These are phyloP conservation scores for Saksenaea vasiformis DNA, from an alignment of 371 early-diverging fungal species.

Conservation along the genomic window DNA sequence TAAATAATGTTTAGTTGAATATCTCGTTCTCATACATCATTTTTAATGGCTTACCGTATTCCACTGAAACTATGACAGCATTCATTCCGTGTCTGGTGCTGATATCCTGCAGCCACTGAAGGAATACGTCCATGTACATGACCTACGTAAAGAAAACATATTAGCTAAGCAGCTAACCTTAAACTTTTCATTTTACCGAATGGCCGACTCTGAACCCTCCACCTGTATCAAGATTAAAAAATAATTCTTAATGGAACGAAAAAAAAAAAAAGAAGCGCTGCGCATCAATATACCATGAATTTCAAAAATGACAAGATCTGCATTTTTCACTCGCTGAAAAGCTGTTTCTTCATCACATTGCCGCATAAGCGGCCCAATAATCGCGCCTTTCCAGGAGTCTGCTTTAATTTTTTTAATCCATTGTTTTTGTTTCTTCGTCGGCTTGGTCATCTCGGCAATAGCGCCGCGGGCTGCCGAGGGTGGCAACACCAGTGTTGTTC, in stretches of 20 bases:
- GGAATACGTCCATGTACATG: conserved; percentile 46
- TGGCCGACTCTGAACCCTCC: conserved; percentile 46
- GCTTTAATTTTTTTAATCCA: conserved; percentile 25
- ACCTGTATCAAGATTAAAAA: conserved; percentile 13
- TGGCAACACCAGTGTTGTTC: conserved; percentile 18
- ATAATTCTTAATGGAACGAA: neutral
- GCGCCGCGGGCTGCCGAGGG: conserved; percentile 15
- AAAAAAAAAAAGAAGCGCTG: neutral
- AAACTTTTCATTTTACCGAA: neutral
- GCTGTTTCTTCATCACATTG: conserved; percentile 20
- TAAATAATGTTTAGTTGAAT: conserved; percentile 4
- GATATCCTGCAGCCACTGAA: conserved; percentile 49
- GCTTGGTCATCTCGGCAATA: conserved; percentile 26
- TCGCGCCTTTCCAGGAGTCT: conserved; percentile 24
- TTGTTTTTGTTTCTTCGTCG: conserved; percentile 13
- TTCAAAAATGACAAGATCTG: conserved; percentile 45
- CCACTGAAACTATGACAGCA: conserved; percentile 53
- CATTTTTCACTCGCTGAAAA: conserved; percentile 18
- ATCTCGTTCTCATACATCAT: neutral
- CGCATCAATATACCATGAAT: conserved; percentile 30
- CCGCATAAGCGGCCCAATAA: conserved; percentile 25
- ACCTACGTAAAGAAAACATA: conserved; percentile 12
- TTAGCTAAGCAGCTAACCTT: neutral
- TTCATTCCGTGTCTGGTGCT: conserved; percentile 51
- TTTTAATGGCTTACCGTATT: conserved; percentile 45